A percentile compares a stretch with the other conserved stretches of the same genome.
phyloP scores from a whole-genome alignment of 164 flowering plant species.

The Hamamelis virginiana region DNA sequence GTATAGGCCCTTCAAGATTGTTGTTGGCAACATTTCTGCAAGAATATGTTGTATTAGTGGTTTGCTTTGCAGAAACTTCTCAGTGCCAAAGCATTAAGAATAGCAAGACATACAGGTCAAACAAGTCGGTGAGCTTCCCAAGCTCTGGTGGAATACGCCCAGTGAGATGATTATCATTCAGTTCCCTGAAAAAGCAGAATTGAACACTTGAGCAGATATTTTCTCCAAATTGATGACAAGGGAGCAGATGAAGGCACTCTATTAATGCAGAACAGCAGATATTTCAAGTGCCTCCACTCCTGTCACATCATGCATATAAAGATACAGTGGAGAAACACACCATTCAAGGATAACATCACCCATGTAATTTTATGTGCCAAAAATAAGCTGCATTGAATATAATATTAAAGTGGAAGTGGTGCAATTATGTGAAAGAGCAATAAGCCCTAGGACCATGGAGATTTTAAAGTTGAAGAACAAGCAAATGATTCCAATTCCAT shows the following conservation, averaged over 20 bases:
- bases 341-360: neutral
- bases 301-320: neutral
- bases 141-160: slow-evolving; percentile 93
- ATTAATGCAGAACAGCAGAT: neutral
- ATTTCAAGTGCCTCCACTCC: neutral
- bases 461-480: too few relatives aligned
- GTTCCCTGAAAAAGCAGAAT: slow-evolving; percentile 47
- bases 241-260: neutral
- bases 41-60: slow-evolving; percentile 5
- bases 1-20: slow-evolving; percentile 85
- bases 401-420: too few relatives aligned
- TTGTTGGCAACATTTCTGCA: slow-evolving; percentile 89
- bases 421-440: too few relatives aligned
- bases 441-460: too few relatives aligned
- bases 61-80: neutral
- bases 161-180: slow-evolving; percentile 73
- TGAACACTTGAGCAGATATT: neutral
- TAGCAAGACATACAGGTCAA: slow-evolving; percentile 69
- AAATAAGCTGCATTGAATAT: too few relatives aligned
- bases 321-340: neutral
- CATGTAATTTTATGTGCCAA: too few relatives aligned
- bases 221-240: neutral
- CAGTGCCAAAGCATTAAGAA: neutral
- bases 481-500: neutral
- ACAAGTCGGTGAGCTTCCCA: slow-evolving; percentile 87